phyloP scores from a whole-genome alignment of 495 filamentous ascomycete species.

The Darksidea phi region DNA sequence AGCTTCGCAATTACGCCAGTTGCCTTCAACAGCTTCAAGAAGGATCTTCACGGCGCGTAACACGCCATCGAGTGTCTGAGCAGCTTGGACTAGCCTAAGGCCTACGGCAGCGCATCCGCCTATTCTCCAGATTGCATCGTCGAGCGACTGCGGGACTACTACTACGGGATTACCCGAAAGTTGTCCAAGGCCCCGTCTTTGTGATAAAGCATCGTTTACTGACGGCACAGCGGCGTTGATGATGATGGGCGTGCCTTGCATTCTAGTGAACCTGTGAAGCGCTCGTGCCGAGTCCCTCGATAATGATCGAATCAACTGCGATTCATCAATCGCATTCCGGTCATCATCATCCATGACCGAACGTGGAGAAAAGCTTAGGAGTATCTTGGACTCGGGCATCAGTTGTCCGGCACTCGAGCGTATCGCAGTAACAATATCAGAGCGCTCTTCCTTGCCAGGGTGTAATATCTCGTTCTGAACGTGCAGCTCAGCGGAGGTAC shows the following conservation, averaged over 20 bases:
- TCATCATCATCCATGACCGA: conserved; percentile 77
- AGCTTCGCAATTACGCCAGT: conserved; percentile 96
- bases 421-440: conserved; percentile 87
- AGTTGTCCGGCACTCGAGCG: conserved; percentile 76
- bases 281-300: conserved; percentile 72
- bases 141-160: conserved; percentile 73
- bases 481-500: conserved; percentile 86
- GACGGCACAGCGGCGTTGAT: conserved; percentile 86
- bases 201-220: conserved; percentile 81
- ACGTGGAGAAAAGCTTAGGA: conserved; percentile 79
- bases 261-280: conserved; percentile 67
- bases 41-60: conserved; percentile 78
- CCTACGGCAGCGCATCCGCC: conserved; percentile 83
- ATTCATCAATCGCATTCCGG: conserved; percentile 65
- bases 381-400: conserved; percentile 75
- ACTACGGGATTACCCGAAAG: conserved; percentile 84
- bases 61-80: conserved; percentile 64
- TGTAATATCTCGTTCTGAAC: conserved; percentile 89
- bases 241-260: conserved; percentile 73
- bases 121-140: conserved; percentile 89
- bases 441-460: conserved; percentile 85
- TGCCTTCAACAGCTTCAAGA: conserved; percentile 77
- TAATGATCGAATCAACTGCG: conserved; percentile 70
- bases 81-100: conserved; percentile 76
- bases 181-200: conserved; percentile 73